Evolutionary conservation across 31 red algal species (phyloP).

Genomic region (Endocladia muricata): DNA sequence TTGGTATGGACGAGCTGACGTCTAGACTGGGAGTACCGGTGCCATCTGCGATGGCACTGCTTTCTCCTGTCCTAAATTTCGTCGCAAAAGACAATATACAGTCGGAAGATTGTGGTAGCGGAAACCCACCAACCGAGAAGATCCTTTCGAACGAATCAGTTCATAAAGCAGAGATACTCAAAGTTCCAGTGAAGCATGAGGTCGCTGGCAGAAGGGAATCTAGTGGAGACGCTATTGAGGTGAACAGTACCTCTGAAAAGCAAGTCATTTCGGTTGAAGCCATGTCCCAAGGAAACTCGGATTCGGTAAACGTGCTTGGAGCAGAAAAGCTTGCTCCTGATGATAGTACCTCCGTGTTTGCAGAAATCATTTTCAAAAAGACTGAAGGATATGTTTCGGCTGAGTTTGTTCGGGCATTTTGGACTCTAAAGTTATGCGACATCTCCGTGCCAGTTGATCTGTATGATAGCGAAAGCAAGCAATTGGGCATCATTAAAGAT

Average conservation of each 20-base stretch:
- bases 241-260: not conserved
- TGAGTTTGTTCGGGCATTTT: conserved; percentile 25
- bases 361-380: not conserved
- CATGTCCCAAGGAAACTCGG: not conserved
- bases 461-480: conserved; percentile 28
- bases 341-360: conserved; percentile 11
- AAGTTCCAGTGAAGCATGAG: too few relatives aligned
- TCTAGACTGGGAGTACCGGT: conserved; percentile 15
- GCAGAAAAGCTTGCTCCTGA: not conserved
- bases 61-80: conserved; percentile 25
- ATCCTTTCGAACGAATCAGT: not conserved
- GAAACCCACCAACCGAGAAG: not conserved
- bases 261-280: not conserved
- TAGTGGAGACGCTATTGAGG: not conserved
- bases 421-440: conserved; percentile 42
- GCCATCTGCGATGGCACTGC: conserved; percentile 16
- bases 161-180: not conserved
- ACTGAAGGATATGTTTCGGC: conserved; percentile 1
- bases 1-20: conserved; percentile 26
- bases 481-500: not conserved
- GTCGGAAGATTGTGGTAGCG: not conserved
- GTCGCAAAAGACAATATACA: not conserved
- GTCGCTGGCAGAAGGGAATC: not conserved
- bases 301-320: not conserved
- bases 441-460: conserved; percentile 20